These are phyloP conservation scores for Talaromyces proteolyticus DNA, from an alignment of 495 filamentous ascomycete genomes.

Conservation along the genomic window DNA sequence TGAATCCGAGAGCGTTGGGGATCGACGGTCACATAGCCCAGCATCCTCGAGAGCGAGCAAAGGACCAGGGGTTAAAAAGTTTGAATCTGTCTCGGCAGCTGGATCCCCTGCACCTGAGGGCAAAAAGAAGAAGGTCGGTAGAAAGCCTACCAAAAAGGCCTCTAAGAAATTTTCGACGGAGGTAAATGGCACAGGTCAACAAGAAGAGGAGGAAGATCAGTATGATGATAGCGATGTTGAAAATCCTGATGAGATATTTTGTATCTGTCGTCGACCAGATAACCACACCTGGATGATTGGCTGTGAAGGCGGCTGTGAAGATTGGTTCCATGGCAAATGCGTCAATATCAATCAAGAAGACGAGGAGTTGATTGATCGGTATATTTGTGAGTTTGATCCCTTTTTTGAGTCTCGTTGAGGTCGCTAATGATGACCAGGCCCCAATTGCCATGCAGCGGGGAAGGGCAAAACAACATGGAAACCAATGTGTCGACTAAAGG, in stretches of 20 bases:
- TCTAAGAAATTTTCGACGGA: no score
- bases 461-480: slow-evolving; percentile 60
- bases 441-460: slow-evolving; percentile 49
- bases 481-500: slow-evolving; percentile 56
- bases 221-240: slow-evolving; percentile 29
- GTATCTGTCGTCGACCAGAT: slow-evolving; percentile 65
- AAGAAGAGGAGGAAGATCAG: slow-evolving; percentile 27
- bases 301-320: slow-evolving; percentile 66
- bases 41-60: slow-evolving; percentile 45
- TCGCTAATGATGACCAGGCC: slow-evolving; percentile 31
- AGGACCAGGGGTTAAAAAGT: slow-evolving; percentile 34
- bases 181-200: slow-evolving; percentile 7
- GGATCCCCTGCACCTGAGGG: slow-evolving; percentile 32
- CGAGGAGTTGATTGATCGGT: slow-evolving; percentile 61
- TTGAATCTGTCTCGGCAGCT: slow-evolving; percentile 29
- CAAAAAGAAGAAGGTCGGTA: slow-evolving; percentile 24
- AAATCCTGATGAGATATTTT: slow-evolving; percentile 47
- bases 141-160: slow-evolving; percentile 11
- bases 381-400: slow-evolving; percentile 49
- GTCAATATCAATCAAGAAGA: slow-evolving; percentile 57
- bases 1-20: slow-evolving; percentile 40
- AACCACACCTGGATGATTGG: slow-evolving; percentile 74
- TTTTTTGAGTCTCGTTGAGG: neutral
- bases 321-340: slow-evolving; percentile 71
- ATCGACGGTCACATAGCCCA: slow-evolving; percentile 38